A percentile compares a stretch with the other conserved stretches of the same genome.
Evolutionary conservation across 495 filamentous ascomycete genomes (phyloP).

Genomic region (Oidiodendron maius): DNA sequence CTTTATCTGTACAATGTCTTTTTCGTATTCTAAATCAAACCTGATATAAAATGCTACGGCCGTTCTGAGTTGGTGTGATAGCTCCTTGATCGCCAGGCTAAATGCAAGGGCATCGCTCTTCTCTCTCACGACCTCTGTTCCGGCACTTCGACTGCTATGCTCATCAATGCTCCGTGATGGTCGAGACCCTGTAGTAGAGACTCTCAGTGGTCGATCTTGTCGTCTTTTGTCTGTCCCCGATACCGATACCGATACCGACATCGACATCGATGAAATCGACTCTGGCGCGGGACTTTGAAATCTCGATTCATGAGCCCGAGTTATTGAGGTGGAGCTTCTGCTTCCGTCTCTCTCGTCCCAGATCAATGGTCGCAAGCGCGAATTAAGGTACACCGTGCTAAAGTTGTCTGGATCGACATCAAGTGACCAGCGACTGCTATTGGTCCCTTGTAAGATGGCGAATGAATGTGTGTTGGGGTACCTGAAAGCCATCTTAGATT

Average conservation of each 20-base stretch:
- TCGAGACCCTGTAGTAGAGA: neutral
- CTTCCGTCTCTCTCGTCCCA: too few species aligned
- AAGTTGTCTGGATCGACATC: too few species aligned
- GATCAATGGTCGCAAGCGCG: too few species aligned
- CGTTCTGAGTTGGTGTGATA: constrained; percentile 23
- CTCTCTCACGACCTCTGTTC: neutral
- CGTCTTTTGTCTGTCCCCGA: neutral
- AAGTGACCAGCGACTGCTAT: too few species aligned
- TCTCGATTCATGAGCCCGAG: neutral
- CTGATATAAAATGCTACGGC: constrained; percentile 22
- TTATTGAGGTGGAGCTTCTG: neutral
- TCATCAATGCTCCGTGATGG: neutral
- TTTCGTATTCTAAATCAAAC: constrained; percentile 25
- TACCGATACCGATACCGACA: neutral
- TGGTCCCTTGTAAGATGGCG: too few species aligned
- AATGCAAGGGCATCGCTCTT: constrained; percentile 12
- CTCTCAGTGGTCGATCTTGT: neutral
- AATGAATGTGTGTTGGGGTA: too few species aligned
- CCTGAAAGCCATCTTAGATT: too few species aligned
- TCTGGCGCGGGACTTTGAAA: neutral
- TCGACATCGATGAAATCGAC: neutral
- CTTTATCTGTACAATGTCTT: constrained; percentile 20
- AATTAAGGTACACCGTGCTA: too few species aligned
- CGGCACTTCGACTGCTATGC: neutral
- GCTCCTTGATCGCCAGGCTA: constrained; percentile 16